A percentile compares a stretch with the other conserved stretches of the same genome.
Conservation (phyloP, 495 filamentous ascomycete species). For the Amphirosellinia nigrospora region DNA sequence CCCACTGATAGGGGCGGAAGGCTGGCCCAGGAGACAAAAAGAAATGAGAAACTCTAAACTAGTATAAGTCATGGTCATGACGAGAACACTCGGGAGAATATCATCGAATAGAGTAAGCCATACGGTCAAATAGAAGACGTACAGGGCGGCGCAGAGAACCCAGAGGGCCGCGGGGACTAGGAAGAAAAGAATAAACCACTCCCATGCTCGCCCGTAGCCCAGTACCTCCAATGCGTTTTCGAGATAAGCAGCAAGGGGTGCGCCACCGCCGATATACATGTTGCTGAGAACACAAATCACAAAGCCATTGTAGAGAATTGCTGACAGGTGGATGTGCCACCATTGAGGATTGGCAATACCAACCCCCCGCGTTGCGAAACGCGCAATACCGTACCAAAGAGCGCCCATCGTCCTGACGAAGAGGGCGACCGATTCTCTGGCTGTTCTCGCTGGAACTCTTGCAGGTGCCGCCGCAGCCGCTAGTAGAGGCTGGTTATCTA, state of each 20-base stretch:
- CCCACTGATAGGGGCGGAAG: too few species aligned
- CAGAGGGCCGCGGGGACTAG: not conserved
- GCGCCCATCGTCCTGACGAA: too few species aligned
- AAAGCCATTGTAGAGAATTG: too few species aligned
- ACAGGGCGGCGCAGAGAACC: not conserved
- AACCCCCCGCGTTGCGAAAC: not conserved
- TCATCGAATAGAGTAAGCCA: not conserved
- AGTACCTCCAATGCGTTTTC: not conserved
- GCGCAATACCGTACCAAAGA: not conserved
- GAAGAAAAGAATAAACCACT: not conserved
- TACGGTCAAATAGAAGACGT: not conserved
- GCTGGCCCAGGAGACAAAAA: too few species aligned
- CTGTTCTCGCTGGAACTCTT: too few species aligned
- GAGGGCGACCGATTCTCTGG: too few species aligned
- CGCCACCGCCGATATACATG: too few species aligned
- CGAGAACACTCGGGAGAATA: not conserved
- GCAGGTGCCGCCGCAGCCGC: too few species aligned
- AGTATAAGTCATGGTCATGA: not conserved
- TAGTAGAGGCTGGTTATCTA: too few species aligned
- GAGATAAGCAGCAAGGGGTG: not conserved
- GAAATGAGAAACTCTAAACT: not conserved
- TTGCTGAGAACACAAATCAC: too few species aligned
- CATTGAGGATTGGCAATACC: not conserved
- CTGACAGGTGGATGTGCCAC: too few species aligned
- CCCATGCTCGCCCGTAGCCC: not conserved